phyloP scores from a whole-genome alignment of 106 monocot species.

The Acanthochlamys bracteata region DNA sequence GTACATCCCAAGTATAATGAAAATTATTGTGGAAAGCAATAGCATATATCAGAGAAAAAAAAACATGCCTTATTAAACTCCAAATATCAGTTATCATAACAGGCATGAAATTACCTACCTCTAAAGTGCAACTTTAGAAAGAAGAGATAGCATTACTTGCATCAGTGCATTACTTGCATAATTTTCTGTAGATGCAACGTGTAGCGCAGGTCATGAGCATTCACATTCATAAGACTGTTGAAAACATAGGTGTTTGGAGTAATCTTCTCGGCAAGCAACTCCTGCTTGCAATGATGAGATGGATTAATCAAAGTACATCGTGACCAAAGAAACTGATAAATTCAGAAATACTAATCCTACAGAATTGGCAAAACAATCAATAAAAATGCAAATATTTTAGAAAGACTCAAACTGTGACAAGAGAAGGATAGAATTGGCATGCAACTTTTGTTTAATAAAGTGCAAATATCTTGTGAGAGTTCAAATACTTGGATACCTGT shows the following conservation, averaged over 20 bases:
- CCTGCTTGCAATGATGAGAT: constrained; percentile 33
- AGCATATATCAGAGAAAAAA: too few relatives aligned
- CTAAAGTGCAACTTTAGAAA: constrained; percentile 38
- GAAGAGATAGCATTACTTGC: constrained; percentile 80
- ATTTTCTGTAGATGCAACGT: constrained; percentile 66
- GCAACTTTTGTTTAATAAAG: too few relatives aligned
- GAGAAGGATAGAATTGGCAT: too few relatives aligned
- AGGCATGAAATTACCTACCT: constrained; percentile 27
- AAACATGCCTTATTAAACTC: too few relatives aligned
- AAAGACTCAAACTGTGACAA: too few relatives aligned
- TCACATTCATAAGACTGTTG: constrained; percentile 97
- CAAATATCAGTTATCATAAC: not conserved
- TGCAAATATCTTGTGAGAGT: too few relatives aligned
- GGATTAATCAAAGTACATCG: not conserved
- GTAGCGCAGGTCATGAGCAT: constrained; percentile 85
- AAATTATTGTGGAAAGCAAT: too few relatives aligned
- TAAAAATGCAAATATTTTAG: too few relatives aligned
- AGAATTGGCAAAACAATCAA: too few relatives aligned
- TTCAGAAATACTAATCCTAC: not conserved
- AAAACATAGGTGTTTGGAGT: constrained; percentile 68
- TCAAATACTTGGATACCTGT: too few relatives aligned
- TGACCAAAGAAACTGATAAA: not conserved
- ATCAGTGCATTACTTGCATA: too few relatives aligned
- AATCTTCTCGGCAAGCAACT: constrained; percentile 57
- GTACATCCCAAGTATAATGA: too few relatives aligned